Base-by-base conservation (phyloP, 108 stramenopile species). In the Seminavis robusta region DNA sequence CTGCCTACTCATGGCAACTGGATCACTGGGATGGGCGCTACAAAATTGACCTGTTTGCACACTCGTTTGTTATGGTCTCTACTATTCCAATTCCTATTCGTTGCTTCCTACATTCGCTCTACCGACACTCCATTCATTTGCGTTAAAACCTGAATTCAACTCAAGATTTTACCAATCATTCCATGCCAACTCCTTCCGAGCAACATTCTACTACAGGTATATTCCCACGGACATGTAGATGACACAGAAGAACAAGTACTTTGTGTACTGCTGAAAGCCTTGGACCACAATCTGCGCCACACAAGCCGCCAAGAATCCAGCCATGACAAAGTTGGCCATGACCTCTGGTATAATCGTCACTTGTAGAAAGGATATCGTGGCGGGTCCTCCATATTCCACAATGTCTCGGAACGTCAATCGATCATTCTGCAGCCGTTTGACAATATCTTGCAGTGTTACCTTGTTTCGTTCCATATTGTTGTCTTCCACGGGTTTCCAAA, bases 261-360 rank as follows among this genome's bases (percentile, higher is more conserved):
- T 83, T n/a, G 74, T 60, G 67, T 77, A 82, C 30, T 80, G 83
- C 29, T 81, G 76, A 56, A 81, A 81, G 1, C 86, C 86, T 40
- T 49, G 42, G n/a, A 48, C 47, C 1, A 41, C 42, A 28, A 79
- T 59, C 26, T 78, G 67, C 34, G 38, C 41, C 42, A 69, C 72
- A 7, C 78, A 73, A 49, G 58, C 68, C 41, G 69, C 16, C 39
- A 78, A 46, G 52, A 68, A 88, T 4, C 59, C 43, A 4, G 84
- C 48, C 24, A 77, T 67, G 29, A 64, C 70, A 46, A 82, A 82
- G 57, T 79, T 80, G 13, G 71, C 80, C 8, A 49, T 43, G 2
- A 69, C 71, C 21, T 77, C 61, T 4, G 83, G 75, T 24, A 84
- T 64, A 11, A 83, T 39, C 8, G 72, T 65, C n/a, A 84, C 46